Percentiles rank a stretch among this genome's conserved stretches.
These are phyloP conservation scores for Penicillium angulare DNA, from an alignment of 495 filamentous ascomycete genomes.

Conservation along the genomic window DNA sequence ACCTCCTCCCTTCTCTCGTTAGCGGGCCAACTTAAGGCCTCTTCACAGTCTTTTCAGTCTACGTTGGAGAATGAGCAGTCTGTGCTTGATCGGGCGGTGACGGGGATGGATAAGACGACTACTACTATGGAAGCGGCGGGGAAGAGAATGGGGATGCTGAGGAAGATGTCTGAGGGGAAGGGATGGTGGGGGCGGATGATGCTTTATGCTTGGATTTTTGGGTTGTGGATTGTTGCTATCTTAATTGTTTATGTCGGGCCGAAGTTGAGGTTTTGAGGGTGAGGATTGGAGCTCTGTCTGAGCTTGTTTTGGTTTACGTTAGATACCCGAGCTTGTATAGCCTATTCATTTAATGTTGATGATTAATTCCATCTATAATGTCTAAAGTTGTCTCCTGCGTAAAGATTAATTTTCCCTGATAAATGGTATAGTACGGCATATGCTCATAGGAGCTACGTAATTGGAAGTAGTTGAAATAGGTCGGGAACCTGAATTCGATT, in stretches of 20 bases:
- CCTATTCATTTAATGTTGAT: too few species aligned
- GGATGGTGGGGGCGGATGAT: conserved; percentile 85
- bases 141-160: conserved; percentile 68
- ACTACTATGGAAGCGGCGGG: conserved; percentile 71
- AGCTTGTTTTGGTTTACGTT: neutral
- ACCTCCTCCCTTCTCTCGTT: conserved; percentile 75
- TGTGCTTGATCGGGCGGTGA: conserved; percentile 64
- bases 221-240: conserved; percentile 69
- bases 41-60: conserved; percentile 64
- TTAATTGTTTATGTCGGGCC: conserved; percentile 77
- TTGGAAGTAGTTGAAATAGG: conserved; percentile 1
- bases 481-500: conserved; percentile 31
- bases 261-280: conserved; percentile 73
- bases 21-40: conserved; percentile 74
- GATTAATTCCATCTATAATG: too few species aligned
- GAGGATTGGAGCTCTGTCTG: neutral
- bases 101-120: conserved; percentile 74
- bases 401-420: too few species aligned
- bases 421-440: too few species aligned
- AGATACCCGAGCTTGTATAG: conserved; percentile 8
- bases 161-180: conserved; percentile 75
- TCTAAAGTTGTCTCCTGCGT: too few species aligned
- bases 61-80: conserved; percentile 71
- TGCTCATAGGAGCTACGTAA: neutral
- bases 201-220: conserved; percentile 80